These are phyloP conservation scores for Leishmania martiniquensis DNA, from an alignment of 208 protist species.

Conservation along the genomic window DNA sequence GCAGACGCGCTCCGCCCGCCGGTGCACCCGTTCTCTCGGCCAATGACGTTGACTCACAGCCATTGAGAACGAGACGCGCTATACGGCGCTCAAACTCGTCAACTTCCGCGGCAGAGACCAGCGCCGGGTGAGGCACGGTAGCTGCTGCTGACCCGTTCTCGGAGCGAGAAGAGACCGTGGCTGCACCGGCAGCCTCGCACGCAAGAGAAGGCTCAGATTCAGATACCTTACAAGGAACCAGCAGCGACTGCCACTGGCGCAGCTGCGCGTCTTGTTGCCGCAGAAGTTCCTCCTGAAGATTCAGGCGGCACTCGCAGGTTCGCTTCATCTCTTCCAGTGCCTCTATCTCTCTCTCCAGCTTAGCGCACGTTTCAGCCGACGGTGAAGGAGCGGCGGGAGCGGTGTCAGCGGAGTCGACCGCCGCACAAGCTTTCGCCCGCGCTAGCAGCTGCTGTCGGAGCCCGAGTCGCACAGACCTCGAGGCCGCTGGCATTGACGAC, in stretches of 20 bases:
- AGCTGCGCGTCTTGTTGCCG: slow-evolving; percentile 24
- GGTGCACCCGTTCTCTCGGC: not conserved
- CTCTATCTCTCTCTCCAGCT: slow-evolving; percentile 25
- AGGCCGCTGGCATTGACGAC: not conserved
- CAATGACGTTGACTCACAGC: slow-evolving; percentile 4
- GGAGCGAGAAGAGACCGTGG: not conserved
- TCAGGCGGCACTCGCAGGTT: slow-evolving; percentile 27
- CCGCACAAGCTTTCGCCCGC: not conserved
- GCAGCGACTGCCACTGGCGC: slow-evolving; percentile 16
- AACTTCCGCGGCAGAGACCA: slow-evolving; percentile 32
- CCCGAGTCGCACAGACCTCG: slow-evolving; percentile 12
- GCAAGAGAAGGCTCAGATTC: not conserved
- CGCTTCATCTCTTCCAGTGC: slow-evolving; percentile 26
- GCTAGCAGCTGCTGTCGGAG: slow-evolving; percentile 6
- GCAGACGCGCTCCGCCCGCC: slow-evolving; percentile 15
- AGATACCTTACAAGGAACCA: not conserved
- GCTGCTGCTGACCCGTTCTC: not conserved
- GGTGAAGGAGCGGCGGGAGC: not conserved
- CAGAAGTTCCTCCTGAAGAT: slow-evolving; percentile 28
- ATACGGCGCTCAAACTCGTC: slow-evolving; percentile 58
- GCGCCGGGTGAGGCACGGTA: not conserved
- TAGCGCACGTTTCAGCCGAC: slow-evolving; percentile 4
- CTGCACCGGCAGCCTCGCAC: not conserved
- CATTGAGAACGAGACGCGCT: slow-evolving; percentile 40
- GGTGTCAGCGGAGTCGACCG: not conserved